Evolutionary conservation across 31 red algal genomes (phyloP).

Genomic region (Porphyra umbilicalis): DNA sequence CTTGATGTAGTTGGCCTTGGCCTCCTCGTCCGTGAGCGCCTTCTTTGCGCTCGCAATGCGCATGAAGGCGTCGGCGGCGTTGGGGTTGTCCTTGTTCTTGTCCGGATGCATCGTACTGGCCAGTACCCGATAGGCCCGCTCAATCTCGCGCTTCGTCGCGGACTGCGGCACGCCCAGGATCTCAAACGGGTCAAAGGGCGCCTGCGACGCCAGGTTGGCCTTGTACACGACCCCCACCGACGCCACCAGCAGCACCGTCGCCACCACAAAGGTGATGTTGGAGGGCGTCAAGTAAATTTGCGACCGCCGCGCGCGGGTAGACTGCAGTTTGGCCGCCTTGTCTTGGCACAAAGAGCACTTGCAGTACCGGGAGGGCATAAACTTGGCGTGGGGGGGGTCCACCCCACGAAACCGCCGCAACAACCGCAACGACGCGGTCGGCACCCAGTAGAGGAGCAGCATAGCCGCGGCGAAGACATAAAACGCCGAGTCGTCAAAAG

Average conservation of each 20-base stretch:
- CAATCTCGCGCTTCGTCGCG: constrained; percentile 59
- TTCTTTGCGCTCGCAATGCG: constrained; percentile 71
- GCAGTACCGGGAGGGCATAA: constrained; percentile 9
- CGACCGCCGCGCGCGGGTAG: constrained; percentile 1
- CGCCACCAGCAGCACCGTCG: constrained; percentile 31
- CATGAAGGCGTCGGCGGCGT: constrained; percentile 69
- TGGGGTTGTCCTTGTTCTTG: constrained; percentile 71
- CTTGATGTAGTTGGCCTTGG: constrained; percentile 80
- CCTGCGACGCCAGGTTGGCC: constrained; percentile 23
- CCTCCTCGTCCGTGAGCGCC: constrained; percentile 71
- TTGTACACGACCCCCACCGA: constrained; percentile 27
- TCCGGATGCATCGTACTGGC: constrained; percentile 87
- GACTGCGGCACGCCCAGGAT: constrained; percentile 54
- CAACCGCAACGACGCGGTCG: constrained; percentile 13
- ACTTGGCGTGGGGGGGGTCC: constrained; percentile 20
- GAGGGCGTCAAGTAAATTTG: constrained; percentile 3
- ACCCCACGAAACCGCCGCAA: constrained; percentile 10
- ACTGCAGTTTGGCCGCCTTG: background rate
- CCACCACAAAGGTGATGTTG: constrained; percentile 21
- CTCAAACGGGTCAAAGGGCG: constrained; percentile 89
- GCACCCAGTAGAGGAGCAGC: constrained; percentile 55
- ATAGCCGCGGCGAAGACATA: constrained; percentile 58
- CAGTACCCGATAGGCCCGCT: constrained; percentile 57
- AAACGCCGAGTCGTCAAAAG: constrained; percentile 72
- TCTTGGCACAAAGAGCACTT: constrained; percentile 7